Evolutionary conservation across 2,329 filamentous ascomycete species (phyloP), one percentile per base, ranked within the genome.

Genomic region (Drechmeria coniospora): DNA sequence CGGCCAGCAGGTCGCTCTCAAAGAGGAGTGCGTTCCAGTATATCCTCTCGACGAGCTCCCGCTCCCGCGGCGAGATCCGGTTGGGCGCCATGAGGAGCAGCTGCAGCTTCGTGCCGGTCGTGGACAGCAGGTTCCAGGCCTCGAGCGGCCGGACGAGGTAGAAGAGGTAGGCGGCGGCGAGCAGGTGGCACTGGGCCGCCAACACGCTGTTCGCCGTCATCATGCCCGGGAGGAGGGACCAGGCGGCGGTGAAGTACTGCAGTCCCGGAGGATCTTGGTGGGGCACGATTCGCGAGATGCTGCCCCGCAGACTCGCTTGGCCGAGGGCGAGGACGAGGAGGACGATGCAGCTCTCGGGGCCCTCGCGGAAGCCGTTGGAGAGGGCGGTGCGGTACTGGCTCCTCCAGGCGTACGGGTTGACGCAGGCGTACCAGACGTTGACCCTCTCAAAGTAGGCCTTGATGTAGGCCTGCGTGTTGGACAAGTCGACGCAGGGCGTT

Each of bases 11-110:
- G 45, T 87, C 80, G 44, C 74, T 84, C 50, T 87, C 80, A 33
- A 83, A 82, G 27, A 87, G 66, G 2, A 86, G 58, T 3, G 79
- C 65, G 40, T 90, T 87, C 81, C 81, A 90, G 54, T 83, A 90
- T 10, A 87, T 76, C 26, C 81, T 64, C 50, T 83, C 78, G 26
- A 73, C 72, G 17, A 87, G 52, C 46, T 86, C 79, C 41, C 73
- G 67, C 45, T 81, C 74, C 18, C 74, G 70, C 4, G 70, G 57
- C 1, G 78, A 77, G 1, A 87, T 67, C 29, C 78, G 67, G 35
- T 68, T 75, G 9, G 79, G 77, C 2, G 75, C 71, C 54, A 79
- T 81, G 23, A 87, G 63, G 18, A 87, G 61, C 14, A 90, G 61
- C 45, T 90, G 80, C 24, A 87, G 58, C 46, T 87, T 90, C 43